A percentile compares a stretch with the other conserved stretches of the same genome.
phyloP scores from a whole-genome alignment of 352 stramenopile genomes.

The Phytophthora pluvialis region DNA sequence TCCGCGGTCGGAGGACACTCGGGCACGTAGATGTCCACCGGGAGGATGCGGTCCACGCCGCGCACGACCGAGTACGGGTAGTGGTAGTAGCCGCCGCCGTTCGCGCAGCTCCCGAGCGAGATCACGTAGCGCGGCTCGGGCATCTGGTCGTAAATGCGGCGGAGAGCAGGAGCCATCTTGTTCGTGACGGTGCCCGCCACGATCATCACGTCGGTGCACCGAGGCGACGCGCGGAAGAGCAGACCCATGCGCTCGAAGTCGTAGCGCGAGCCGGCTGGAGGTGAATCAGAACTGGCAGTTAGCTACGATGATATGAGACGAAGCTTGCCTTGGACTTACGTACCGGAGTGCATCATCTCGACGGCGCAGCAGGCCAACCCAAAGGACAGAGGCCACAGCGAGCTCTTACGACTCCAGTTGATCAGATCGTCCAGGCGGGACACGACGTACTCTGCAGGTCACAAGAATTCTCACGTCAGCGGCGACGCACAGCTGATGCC shows the following conservation, averaged over 20 bases:
- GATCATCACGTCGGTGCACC: constrained; percentile 99
- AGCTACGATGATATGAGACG: too few species aligned
- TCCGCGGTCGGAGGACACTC: constrained; percentile 97
- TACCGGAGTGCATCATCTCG: constrained; percentile 97
- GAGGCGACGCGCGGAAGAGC: constrained; percentile 96
- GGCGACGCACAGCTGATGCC: not conserved
- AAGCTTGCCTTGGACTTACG: too few species aligned
- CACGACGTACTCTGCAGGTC: constrained; percentile 95
- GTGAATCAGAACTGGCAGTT: too few species aligned
- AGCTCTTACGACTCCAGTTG: constrained; percentile 96
- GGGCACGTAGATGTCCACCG: constrained; percentile 98
- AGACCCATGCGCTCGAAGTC: constrained; percentile 99
- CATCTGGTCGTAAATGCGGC: constrained; percentile 99
- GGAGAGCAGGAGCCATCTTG: constrained; percentile 99
- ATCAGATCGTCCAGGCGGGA: constrained; percentile 97
- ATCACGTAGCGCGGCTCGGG: constrained; percentile 98
- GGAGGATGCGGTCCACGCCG: constrained; percentile 96
- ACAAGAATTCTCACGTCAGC: too few species aligned
- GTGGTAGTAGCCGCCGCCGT: constrained; percentile 91
- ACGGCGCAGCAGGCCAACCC: constrained; percentile 98
- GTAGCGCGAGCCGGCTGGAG: constrained; percentile 89
- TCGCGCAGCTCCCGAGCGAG: constrained; percentile 98
- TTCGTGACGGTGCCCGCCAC: constrained; percentile 99
- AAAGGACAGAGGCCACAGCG: constrained; percentile 98
- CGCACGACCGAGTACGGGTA: constrained; percentile 97